Conservation (phyloP, 2,329 filamentous ascomycete species). For the Chrysosphaeria jannelii region DNA sequence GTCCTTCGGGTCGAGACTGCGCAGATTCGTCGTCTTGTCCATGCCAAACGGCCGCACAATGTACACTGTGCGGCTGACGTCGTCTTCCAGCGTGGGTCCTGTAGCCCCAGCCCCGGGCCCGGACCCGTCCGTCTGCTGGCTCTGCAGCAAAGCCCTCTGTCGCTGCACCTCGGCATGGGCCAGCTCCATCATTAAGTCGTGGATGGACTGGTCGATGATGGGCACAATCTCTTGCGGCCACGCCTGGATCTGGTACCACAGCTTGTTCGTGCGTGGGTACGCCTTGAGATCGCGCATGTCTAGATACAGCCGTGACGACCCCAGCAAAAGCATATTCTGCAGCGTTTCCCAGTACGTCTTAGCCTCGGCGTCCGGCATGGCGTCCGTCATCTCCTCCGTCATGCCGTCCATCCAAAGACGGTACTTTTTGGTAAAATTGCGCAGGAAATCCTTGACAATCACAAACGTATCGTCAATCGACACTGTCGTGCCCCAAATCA, state of each 20-base stretch:
- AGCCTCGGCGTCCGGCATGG: slow-evolving; percentile 38
- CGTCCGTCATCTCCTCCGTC: slow-evolving; percentile 41
- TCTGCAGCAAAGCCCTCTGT: slow-evolving; percentile 15
- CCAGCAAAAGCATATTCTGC: slow-evolving; percentile 72
- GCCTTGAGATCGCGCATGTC: slow-evolving; percentile 72
- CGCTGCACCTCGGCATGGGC: slow-evolving; percentile 52
- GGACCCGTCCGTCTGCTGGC: slow-evolving; percentile 23
- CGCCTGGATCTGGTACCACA: slow-evolving; percentile 82
- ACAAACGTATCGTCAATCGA: slow-evolving; percentile 72
- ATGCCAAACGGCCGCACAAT: slow-evolving; percentile 73
- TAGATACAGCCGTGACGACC: slow-evolving; percentile 57
- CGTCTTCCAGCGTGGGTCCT: slow-evolving; percentile 33
- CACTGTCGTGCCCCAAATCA: slow-evolving; percentile 95
- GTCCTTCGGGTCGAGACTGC: slow-evolving; percentile 63
- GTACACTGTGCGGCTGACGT: slow-evolving; percentile 53
- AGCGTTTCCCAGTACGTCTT: slow-evolving; percentile 65
- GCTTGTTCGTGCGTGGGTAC: slow-evolving; percentile 72
- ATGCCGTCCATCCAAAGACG: slow-evolving; percentile 75
- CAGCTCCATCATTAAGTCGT: slow-evolving; percentile 77
- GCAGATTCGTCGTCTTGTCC: slow-evolving; percentile 63
- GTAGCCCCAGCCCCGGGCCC: slow-evolving; percentile 27
- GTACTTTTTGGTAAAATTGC: slow-evolving; percentile 80
- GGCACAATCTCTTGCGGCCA: slow-evolving; percentile 94
- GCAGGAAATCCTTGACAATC: slow-evolving; percentile 71
- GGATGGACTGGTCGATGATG: slow-evolving; percentile 80